Conservation (phyloP, 1,284 basidiomycete species). For the Garcileccinum viscosum region DNA sequence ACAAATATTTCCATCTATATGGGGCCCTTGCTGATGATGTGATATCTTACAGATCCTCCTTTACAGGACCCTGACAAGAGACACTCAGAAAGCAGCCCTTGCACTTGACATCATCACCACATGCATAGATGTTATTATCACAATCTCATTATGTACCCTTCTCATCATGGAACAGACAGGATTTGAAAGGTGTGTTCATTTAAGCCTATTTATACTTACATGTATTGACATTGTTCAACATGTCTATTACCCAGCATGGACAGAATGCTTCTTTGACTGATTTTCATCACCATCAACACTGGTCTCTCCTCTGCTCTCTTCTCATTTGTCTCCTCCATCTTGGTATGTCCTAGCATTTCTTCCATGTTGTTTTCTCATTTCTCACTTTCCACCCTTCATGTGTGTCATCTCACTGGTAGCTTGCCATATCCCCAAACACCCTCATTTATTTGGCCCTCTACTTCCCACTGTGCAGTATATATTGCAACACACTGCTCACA, state of each 20-base stretch:
- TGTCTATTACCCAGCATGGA: conserved; percentile 21
- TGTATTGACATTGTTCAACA: neutral
- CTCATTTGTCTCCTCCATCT: conserved; percentile 27
- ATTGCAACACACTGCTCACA: conserved; percentile 41
- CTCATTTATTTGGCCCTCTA: conserved; percentile 34
- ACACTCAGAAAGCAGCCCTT: conserved; percentile 19
- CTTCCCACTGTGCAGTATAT: conserved; percentile 40
- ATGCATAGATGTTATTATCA: conserved; percentile 30
- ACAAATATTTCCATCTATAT: conserved; percentile 23
- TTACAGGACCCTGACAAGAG: conserved; percentile 12
- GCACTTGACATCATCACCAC: conserved; percentile 19
- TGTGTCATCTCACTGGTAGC: conserved; percentile 8
- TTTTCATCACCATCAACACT: conserved; percentile 32
- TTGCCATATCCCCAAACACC: conserved; percentile 30
- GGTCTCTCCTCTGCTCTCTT: conserved; percentile 34
- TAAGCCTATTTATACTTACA: neutral
- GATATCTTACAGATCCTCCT: neutral
- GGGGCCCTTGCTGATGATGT: conserved; percentile 27
- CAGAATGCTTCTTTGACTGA: conserved; percentile 30
- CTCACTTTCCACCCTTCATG: neutral
- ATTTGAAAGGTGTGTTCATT: conserved; percentile 23
- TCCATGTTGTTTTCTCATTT: neutral
- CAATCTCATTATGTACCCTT: conserved; percentile 27
- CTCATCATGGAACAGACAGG: conserved; percentile 31
- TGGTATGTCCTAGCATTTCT: conserved; percentile 19